A percentile compares a stretch with the other conserved stretches of the same genome.
Evolutionary conservation across 176 grass and related monocot species (phyloP).

Genomic region (Cymbopogon citratus): DNA sequence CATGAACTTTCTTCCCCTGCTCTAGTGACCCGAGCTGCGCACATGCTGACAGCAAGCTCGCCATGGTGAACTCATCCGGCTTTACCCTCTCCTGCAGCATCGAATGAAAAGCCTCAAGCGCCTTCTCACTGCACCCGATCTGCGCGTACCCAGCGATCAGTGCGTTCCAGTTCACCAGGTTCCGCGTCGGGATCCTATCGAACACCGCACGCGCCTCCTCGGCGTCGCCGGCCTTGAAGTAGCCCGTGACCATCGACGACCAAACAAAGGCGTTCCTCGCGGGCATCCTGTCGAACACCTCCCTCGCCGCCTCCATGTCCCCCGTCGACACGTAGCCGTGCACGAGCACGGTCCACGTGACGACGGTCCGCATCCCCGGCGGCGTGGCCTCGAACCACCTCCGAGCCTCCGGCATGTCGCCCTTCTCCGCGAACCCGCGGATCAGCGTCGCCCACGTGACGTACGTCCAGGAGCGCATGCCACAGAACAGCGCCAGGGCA

Average conservation of each 20-base stretch:
- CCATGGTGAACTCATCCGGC: constrained; percentile 62
- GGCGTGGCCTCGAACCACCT: constrained; percentile 37
- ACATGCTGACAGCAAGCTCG: constrained; percentile 50
- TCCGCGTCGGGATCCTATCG: constrained; percentile 33
- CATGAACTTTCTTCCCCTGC: constrained; percentile 44
- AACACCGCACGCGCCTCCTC: constrained; percentile 35
- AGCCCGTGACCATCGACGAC: constrained; percentile 65
- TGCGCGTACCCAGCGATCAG: constrained; percentile 51
- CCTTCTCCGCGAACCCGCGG: constrained; percentile 41
- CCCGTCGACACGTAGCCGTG: constrained; percentile 35
- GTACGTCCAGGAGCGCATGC: constrained; percentile 15
- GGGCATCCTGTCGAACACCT: constrained; percentile 57
- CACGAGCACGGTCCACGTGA: constrained; percentile 58
- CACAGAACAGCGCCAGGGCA: constrained; percentile 26
- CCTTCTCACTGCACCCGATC: constrained; percentile 45
- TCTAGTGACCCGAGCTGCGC: constrained; percentile 54
- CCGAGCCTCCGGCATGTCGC: constrained; percentile 29
- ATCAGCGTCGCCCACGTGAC: constrained; percentile 46
- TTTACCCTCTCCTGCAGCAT: constrained; percentile 38
- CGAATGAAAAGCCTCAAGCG: constrained; percentile 29
- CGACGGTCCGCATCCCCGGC: constrained; percentile 29
- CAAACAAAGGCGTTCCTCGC: constrained; percentile 50
- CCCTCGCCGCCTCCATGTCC: constrained; percentile 45
- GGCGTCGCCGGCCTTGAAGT: constrained; percentile 48
- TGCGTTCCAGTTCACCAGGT: constrained; percentile 64